Base-by-base conservation (phyloP, 1,284 basidiomycete species). In the Pyrrhoderma noxium region DNA sequence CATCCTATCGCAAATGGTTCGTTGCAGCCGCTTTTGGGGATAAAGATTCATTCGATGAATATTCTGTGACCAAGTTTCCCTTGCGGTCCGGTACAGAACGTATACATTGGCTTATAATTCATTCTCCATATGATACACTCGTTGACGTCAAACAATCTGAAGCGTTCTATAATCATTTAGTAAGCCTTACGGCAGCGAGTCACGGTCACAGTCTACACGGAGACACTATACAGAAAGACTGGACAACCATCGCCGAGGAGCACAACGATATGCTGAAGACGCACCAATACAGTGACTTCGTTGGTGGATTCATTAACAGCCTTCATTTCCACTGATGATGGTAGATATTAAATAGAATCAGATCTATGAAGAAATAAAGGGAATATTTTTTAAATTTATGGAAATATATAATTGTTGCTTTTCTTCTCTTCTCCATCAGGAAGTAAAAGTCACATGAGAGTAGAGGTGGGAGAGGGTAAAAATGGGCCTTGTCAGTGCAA, bases 71-170 rank as follows among this genome's bases (percentile, higher is more conserved):
- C n/a, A 65, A 53, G 1, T 72, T 75, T 53, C 58, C 67, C 2
- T 59, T 71, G 23, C 65, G 69, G 34, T 55, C 60, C 8, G 63
- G 67, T 14, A 61, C 49, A 35, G 60, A 61, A 14, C 65, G 69
- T 48, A 70, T 80, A 35, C 66, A 61, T 13, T 90, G 87, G 88
- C 67, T 86, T 22, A 62, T 90, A 47, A 67, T 89, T 49, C 86
- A 90, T 63, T 89, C 86, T 2, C 70, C 64, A 46, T 80, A 76
- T n/a, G 87, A 90, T 61, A 74, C 71, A 1, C 72, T 86, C 36
- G 73, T 90, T 25, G 77, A 90, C 59, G 51, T 64, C n/a, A 57
- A 63, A 16, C 87, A 90, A 67, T 80, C 81, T 59, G 62, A 77
- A 50, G 62, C 59, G 8, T 83, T 89, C 67, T 71, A 75, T 55